Percentiles rank a stretch among this genome's conserved stretches.
phyloP scores from a whole-genome alignment of 1,284 basidiomycete genomes.

The Polyporus tsugae region DNA sequence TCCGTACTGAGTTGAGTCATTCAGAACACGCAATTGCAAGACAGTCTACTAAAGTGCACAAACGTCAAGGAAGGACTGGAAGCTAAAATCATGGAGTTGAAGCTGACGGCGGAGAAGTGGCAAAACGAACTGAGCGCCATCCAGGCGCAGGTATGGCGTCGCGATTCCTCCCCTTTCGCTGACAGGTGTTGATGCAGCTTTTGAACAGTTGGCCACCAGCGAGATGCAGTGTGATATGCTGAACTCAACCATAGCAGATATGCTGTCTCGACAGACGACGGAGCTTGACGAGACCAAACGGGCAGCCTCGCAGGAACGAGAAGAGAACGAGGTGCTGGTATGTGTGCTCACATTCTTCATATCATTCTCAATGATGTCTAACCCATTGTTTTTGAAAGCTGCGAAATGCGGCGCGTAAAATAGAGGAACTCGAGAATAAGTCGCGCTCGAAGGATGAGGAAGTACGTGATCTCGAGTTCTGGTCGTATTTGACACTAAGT shows the following conservation, averaged over 20 bases:
- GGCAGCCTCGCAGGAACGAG: constrained; percentile 9
- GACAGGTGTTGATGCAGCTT: not conserved
- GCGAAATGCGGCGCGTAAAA: constrained; percentile 19
- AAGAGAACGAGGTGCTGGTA: constrained; percentile 9
- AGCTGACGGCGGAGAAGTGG: not conserved
- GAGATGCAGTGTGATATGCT: constrained; percentile 25
- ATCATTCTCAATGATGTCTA: not conserved
- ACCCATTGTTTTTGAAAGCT: constrained; percentile 11
- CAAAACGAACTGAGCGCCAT: constrained; percentile 9
- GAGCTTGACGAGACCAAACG: constrained; percentile 11
- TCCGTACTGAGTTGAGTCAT: not conserved
- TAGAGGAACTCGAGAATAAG: constrained; percentile 23
- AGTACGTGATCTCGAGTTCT: constrained; percentile 8
- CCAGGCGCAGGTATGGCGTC: constrained; percentile 15
- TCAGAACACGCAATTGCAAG: constrained; percentile 18
- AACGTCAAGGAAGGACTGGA: not conserved
- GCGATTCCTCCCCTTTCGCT: too few species aligned
- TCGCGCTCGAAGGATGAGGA: constrained; percentile 18
- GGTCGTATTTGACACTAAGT: not conserved
- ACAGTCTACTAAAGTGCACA: not conserved
- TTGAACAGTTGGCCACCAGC: constrained; percentile 13
- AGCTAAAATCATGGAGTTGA: constrained; percentile 7
- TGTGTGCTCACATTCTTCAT: not conserved
- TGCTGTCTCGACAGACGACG: constrained; percentile 16
- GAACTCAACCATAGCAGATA: constrained; percentile 19